Base-by-base conservation (phyloP, 495 filamentous ascomycete species). In the Daldinia grandis region DNA sequence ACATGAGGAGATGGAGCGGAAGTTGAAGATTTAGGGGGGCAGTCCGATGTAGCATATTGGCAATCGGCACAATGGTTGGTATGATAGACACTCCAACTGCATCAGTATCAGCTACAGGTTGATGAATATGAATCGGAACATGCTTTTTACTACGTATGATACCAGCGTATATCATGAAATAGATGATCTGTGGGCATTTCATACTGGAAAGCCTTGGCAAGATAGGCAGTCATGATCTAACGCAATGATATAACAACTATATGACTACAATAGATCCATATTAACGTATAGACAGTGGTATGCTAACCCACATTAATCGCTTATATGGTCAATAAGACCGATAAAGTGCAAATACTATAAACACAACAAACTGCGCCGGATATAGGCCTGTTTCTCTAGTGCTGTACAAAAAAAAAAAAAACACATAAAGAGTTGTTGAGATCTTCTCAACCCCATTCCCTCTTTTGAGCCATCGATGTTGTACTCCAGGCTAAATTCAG, bases 1-100 rank as follows among this genome's bases (percentile, higher is more conserved):
- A 78, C 94, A 97, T 65, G 88, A 91, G 67, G 95, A 98, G 88
- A 94, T 98, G 90, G 95, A 98, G 90, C 85, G 88, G 81, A 90
- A 92, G 83, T 77, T 97, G 78, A 85, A 82, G 81, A 84, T 85
- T 14, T 82, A 64, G 74, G 69, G 19, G 38, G 2, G 1, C 3
- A 17, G 6, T 56, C 3, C 2, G n/a, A 17, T 53, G 6, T 53
- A 28, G 25, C 50, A 28, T 17, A 15, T 53, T 53, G 28, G 28
- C 25, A 30, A 30, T 53, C 5, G 3, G 14, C 14, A 53, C n/a
- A 28, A 14, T 35, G 15, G 25, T 33, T 33, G 42, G 49, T 51
- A 12, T 25, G 19, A 27, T 8, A 24, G 21, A 51, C 21, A 28
- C 21, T 51, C 19, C 21, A n/a, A 51, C 49, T 12, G 7, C 5